Percentiles rank a stretch among this genome's conserved stretches.
Conservation (phyloP, 1,139 yeast genomes). For the Hyphopichia burtonii region DNA sequence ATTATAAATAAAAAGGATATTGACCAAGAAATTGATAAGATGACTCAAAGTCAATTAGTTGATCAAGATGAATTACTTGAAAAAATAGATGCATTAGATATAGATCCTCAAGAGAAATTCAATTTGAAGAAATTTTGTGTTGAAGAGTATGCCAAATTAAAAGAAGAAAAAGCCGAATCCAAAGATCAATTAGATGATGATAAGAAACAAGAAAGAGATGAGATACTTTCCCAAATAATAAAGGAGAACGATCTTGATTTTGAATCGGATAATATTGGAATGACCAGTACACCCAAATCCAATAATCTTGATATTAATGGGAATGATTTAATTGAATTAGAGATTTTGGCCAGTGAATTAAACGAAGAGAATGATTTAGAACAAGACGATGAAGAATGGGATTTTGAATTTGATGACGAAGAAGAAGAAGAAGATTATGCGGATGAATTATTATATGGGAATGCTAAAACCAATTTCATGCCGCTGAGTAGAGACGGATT, state of each 20-base stretch:
- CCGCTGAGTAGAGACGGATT: constrained; percentile 9
- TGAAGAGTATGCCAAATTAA: constrained; percentile 12
- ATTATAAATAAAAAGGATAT: constrained; percentile 12
- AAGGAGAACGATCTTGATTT: constrained; percentile 14
- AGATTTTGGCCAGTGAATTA: constrained; percentile 52
- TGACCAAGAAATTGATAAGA: constrained; percentile 10
- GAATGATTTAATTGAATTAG: constrained; percentile 36
- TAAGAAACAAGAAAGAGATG: constrained; percentile 2
- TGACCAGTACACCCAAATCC: constrained; percentile 5
- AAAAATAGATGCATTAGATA: constrained; percentile 33
- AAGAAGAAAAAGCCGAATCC: constrained; percentile 5
- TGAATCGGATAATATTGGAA: not conserved
- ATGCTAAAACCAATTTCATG: constrained; percentile 12
- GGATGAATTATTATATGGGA: constrained; percentile 25
- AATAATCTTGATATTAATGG: constrained; percentile 16
- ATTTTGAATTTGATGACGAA: constrained; percentile 29
- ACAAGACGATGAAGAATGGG: constrained; percentile 26
- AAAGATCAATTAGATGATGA: constrained; percentile 1
- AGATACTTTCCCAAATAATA: constrained; percentile 12
- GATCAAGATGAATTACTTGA: constrained; percentile 22
- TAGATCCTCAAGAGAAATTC: constrained; percentile 52
- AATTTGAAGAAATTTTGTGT: constrained; percentile 34
- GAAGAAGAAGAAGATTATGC: constrained; percentile 24
- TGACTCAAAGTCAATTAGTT: constrained; percentile 5
- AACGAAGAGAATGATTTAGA: constrained; percentile 37